Percentiles rank a stretch among this genome's conserved stretches.
These are phyloP conservation scores for Aspergillus hiratsukae DNA, from an alignment of 2,329 filamentous ascomycete species.

Conservation along the genomic window DNA sequence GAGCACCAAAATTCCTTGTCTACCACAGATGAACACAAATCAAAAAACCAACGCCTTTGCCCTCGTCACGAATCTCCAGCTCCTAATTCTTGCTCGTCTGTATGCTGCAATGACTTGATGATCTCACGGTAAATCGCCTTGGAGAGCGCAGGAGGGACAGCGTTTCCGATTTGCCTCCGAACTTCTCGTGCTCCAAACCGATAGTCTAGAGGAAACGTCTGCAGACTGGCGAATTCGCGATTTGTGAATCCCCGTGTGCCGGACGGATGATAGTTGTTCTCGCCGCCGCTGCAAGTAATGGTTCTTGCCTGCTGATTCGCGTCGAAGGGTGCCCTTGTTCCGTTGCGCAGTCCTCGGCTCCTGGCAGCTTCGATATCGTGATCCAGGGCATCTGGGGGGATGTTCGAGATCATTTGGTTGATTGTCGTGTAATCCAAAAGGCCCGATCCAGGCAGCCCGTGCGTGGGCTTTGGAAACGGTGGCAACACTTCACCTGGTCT, in stretches of 20 bases:
- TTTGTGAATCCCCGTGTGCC: slow-evolving; percentile 61
- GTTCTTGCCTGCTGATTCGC: slow-evolving; percentile 50
- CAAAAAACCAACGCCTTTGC: neutral
- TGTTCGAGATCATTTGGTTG: slow-evolving; percentile 35
- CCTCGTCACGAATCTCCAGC: neutral
- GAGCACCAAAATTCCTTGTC: neutral
- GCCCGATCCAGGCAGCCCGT: slow-evolving; percentile 36
- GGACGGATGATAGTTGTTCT: slow-evolving; percentile 60
- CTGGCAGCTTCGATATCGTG: slow-evolving; percentile 35
- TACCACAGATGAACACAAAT: neutral
- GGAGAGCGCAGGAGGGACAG: slow-evolving; percentile 59
- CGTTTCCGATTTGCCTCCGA: slow-evolving; percentile 70
- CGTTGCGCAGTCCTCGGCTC: slow-evolving; percentile 17
- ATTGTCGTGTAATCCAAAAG: slow-evolving; percentile 40
- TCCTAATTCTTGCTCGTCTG: slow-evolving; percentile 27
- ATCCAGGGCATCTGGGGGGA: slow-evolving; percentile 39
- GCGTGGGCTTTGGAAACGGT: slow-evolving; percentile 59
- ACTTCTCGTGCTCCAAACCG: slow-evolving; percentile 46
- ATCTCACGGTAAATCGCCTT: slow-evolving; percentile 37
- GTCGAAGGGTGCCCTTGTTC: slow-evolving; percentile 41
- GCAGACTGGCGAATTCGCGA: slow-evolving; percentile 64
- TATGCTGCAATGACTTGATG: slow-evolving; percentile 31
- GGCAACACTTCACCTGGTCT: slow-evolving; percentile 69
- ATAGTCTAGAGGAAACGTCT: slow-evolving; percentile 63
- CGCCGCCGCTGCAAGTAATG: slow-evolving; percentile 60